These are phyloP conservation scores for Chaetomium globosum DNA, from an alignment of 2,329 filamentous ascomycete genomes.

Conservation along the genomic window DNA sequence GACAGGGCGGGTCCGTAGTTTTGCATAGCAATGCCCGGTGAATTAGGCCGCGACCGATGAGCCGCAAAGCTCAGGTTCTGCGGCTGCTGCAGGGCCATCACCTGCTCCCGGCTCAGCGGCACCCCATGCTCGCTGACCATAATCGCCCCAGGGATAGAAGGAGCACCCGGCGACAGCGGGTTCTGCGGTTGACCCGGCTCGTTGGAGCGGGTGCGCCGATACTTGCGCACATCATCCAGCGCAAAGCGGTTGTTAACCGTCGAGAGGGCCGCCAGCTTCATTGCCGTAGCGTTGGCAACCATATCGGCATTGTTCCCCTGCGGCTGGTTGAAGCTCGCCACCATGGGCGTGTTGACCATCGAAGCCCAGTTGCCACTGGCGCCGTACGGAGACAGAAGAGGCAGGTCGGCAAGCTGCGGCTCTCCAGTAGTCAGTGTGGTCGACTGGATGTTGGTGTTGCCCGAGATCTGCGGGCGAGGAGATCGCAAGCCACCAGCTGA, in stretches of 20 bases:
- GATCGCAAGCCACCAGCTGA: slow-evolving; percentile 76
- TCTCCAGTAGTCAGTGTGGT: slow-evolving; percentile 78
- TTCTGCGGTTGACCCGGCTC: slow-evolving; percentile 67
- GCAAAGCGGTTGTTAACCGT: slow-evolving; percentile 98
- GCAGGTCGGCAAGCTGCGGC: slow-evolving; percentile 69
- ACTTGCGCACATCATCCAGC: slow-evolving; percentile 94
- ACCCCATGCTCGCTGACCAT: slow-evolving; percentile 96
- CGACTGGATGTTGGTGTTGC: slow-evolving; percentile 74
- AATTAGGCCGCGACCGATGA: slow-evolving; percentile 83
- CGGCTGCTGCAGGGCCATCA: slow-evolving; percentile 69
- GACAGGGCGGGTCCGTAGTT: slow-evolving; percentile 65
- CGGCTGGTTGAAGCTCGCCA: slow-evolving; percentile 75
- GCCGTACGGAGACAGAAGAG: slow-evolving; percentile 81
- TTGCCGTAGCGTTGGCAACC: slow-evolving; percentile 97
- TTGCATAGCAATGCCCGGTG: slow-evolving; percentile 84
- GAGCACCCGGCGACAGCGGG: slow-evolving; percentile 68
- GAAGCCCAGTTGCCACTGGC: slow-evolving; percentile 95
- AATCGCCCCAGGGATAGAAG: slow-evolving; percentile 70
- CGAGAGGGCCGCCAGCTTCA: slow-evolving; percentile 95
- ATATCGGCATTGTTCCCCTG: slow-evolving; percentile 75
- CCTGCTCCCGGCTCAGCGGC: slow-evolving; percentile 79
- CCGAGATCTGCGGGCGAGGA: slow-evolving; percentile 69
- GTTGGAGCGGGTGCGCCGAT: slow-evolving; percentile 85
- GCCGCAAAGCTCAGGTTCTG: slow-evolving; percentile 58
- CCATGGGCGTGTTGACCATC: slow-evolving; percentile 97